phyloP scores from a whole-genome alignment of 2,329 filamentous ascomycete genomes.

The Sporothrix luriei region DNA sequence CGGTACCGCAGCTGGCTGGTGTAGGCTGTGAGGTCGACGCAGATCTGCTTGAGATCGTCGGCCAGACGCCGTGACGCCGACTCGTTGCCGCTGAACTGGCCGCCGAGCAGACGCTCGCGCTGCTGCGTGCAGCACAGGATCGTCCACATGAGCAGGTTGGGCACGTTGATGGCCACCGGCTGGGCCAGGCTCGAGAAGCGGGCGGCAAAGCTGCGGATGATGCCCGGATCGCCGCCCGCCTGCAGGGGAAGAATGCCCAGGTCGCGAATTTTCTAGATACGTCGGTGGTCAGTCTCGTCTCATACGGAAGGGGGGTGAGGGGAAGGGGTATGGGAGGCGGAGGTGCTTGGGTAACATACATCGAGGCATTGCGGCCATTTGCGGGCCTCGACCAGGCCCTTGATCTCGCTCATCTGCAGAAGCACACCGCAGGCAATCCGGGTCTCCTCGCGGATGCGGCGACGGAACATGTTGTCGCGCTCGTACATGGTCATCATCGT shows the following conservation, averaged over 20 bases:
- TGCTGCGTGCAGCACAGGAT: slow-evolving; percentile 83
- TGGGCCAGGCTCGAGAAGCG: slow-evolving; percentile 78
- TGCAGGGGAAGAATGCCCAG: slow-evolving; percentile 80
- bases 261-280: slow-evolving; percentile 63
- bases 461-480: slow-evolving; percentile 62
- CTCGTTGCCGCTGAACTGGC: slow-evolving; percentile 74
- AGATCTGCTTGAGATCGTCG: slow-evolving; percentile 74
- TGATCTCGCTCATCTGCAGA: slow-evolving; percentile 64
- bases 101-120: slow-evolving; percentile 68
- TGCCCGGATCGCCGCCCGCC: slow-evolving; percentile 71
- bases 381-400: slow-evolving; percentile 56
- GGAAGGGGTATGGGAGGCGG: too few species aligned
- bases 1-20: slow-evolving; percentile 90
- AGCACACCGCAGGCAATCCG: slow-evolving; percentile 59
- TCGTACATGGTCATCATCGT: slow-evolving; percentile 68
- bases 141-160: slow-evolving; percentile 90
- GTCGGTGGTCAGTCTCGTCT: slow-evolving; percentile 3
- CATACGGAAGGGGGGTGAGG: neutral
- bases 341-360: slow-evolving; percentile 48
- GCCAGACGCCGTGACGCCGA: slow-evolving; percentile 65
- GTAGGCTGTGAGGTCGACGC: slow-evolving; percentile 89
- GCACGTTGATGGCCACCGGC: slow-evolving; percentile 84
- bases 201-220: slow-evolving; percentile 77
- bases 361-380: slow-evolving; percentile 62
- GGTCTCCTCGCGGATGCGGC: slow-evolving; percentile 60